A percentile compares a stretch with the other conserved stretches of the same genome.
Evolutionary conservation across 352 stramenopile genomes (phyloP).

Genomic region (Pythium biforme): DNA sequence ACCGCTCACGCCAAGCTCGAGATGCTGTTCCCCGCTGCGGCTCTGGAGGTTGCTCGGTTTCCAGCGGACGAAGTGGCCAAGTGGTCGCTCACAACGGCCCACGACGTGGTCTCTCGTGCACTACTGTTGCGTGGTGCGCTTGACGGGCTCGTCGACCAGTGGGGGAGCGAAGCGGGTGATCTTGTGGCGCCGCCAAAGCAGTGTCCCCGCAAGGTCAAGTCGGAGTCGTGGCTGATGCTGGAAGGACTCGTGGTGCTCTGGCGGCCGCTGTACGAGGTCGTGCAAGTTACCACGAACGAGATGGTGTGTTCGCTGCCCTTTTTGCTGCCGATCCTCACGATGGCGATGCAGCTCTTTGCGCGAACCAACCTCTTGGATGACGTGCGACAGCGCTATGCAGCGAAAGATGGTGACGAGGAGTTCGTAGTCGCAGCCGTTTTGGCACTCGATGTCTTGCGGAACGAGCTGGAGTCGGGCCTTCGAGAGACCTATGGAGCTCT

Average conservation of each 20-base stretch:
- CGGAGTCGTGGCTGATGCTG: slow-evolving; percentile 25
- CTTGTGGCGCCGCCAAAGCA: too few species aligned
- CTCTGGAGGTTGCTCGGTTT: slow-evolving; percentile 4
- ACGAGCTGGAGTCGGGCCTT: slow-evolving; percentile 12
- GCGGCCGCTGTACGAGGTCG: slow-evolving; percentile 42
- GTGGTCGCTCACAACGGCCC: slow-evolving; percentile 15
- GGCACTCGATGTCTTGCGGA: slow-evolving; percentile 20
- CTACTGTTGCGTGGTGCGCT: slow-evolving; percentile 9
- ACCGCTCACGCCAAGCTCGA: neutral
- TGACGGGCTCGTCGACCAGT: slow-evolving; percentile 9
- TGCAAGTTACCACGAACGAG: slow-evolving; percentile 36
- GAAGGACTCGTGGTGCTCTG: slow-evolving; percentile 44
- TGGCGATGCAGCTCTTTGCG: slow-evolving; percentile 35
- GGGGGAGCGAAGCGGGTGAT: neutral
- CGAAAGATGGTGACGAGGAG: neutral
- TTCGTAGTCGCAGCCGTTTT: neutral
- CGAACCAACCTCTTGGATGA: slow-evolving; percentile 33
- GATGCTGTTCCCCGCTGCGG: neutral
- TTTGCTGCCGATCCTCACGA: slow-evolving; percentile 35
- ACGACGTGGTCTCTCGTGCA: slow-evolving; percentile 17
- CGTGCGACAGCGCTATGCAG: slow-evolving; percentile 15
- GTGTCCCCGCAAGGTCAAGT: neutral
- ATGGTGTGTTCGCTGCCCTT: slow-evolving; percentile 38
- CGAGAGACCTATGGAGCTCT: slow-evolving; percentile 17
- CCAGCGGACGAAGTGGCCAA: neutral